These are phyloP conservation scores for Hypocreales sp. DNA, from an alignment of 2,329 filamentous ascomycete genomes.

Conservation along the genomic window DNA sequence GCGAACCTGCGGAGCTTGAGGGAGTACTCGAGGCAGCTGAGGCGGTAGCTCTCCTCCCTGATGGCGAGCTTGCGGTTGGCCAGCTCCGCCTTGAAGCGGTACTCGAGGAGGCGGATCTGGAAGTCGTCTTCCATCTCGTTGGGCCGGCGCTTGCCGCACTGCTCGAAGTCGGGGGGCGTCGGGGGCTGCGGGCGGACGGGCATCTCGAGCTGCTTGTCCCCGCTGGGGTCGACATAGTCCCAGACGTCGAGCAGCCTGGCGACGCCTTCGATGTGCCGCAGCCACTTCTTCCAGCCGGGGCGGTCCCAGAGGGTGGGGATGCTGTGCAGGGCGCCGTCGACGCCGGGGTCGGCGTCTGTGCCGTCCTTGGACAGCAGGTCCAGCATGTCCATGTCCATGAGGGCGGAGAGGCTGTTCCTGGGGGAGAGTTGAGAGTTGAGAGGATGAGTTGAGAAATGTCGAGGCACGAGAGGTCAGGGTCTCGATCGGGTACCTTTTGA, in stretches of 20 bases:
- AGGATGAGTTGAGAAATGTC: no score
- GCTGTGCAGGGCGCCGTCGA: conserved; percentile 1
- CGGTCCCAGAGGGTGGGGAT: conserved; percentile 2
- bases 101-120: conserved; percentile 2
- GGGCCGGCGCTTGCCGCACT: neutral
- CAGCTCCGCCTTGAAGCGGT: conserved; percentile 2
- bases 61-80: conserved; percentile 3
- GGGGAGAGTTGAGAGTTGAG: no score
- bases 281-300: conserved; percentile 4
- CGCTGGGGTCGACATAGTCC: conserved; percentile 5
- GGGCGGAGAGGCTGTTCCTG: no score
- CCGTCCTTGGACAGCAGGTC: neutral
- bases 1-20: conserved; percentile 1
- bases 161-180: conserved; percentile 1
- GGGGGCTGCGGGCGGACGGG: conserved; percentile 2
- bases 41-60: conserved; percentile 3
- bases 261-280: conserved; percentile 2
- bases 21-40: conserved; percentile 3
- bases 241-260: conserved; percentile 3
- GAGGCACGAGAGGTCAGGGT: no score
- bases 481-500: no score
- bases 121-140: conserved; percentile 3
- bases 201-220: neutral
- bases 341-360: neutral
- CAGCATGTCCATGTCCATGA: neutral